Evolutionary conservation across 805 yeast genomes (phyloP), one percentile per base, ranked within the genome.

Genomic region (Blastobotrys chiropterorum): DNA sequence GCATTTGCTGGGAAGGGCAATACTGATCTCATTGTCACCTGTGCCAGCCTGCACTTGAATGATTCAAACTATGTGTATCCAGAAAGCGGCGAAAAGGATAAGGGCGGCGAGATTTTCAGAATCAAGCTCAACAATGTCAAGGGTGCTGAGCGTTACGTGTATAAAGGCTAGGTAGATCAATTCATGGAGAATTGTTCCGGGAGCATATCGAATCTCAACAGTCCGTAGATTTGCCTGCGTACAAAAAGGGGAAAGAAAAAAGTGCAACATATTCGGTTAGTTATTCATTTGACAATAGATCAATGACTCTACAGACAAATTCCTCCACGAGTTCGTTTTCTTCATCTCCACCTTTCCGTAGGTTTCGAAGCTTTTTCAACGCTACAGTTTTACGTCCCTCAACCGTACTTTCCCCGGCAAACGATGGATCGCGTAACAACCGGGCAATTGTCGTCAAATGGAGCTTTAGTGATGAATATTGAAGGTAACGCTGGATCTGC

Each of bases 281-380:
- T n/a, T n/a, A n/a, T n/a, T n/a, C n/a, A n/a, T n/a, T n/a, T n/a
- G n/a, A n/a, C 43, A 22, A 26, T 39, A 67, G 57, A 20, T 59
- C 60, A 30, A 76, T 55, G 3, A 79, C 68, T 38, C 76, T 57
- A 44, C 63, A 63, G 14, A 82, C 78, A 65, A 86, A 85, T 58
- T 85, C 92, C 63, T 86, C 90, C 2, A 87, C 80, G 20, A 82
- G 66, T 55, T 72, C 80, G 61, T 87, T 87, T 47, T 78, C 79
- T 57, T 86, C 88, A 0, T 72, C 50, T 0, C 95, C 95, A 3
- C 85, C 83, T 2, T 61, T 63, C 34, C 95, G 67, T 14, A 87
- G 67, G 50, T 79, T 80, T 5, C 79, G 72, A 7, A 87, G 68
- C 57, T 84, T 81, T 58, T 79, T 74, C 55, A 81, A 76, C 1